Evolutionary conservation across 202 grass and related monocot species (phyloP).

Genomic region (Setaria viridis): DNA sequence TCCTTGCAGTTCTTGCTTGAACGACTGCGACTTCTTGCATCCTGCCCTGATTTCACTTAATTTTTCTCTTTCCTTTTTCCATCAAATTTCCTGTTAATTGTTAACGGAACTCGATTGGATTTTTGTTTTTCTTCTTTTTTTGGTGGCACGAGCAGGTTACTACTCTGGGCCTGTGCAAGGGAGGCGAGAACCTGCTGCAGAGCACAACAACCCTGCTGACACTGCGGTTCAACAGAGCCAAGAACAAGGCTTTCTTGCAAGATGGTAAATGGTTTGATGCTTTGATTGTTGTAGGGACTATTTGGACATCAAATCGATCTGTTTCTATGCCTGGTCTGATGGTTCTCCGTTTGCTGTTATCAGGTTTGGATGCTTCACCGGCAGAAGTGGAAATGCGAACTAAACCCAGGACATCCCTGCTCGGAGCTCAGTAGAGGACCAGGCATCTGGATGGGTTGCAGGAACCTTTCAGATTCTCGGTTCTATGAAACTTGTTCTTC

Average conservation of each 20-base stretch:
- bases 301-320: not conserved
- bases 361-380: conserved; percentile 1
- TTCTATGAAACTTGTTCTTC: not conserved
- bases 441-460: not conserved
- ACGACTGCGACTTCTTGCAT: too few relatives aligned
- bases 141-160: not conserved
- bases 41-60: not conserved
- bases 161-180: not conserved
- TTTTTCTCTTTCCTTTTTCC: not conserved
- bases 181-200: not conserved
- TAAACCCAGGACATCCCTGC: not conserved
- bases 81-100: not conserved
- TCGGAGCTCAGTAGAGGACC: not conserved
- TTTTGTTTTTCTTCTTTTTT: not conserved
- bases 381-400: not conserved
- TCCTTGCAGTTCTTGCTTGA: not conserved
- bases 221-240: not conserved
- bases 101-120: not conserved
- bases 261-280: not conserved
- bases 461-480: not conserved
- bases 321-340: not conserved
- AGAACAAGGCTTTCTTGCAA: not conserved
- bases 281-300: not conserved
- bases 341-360: not conserved
- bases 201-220: not conserved